These are phyloP conservation scores for Massariosphaeria phaeospora DNA, from an alignment of 495 filamentous ascomycete species.

Conservation along the genomic window DNA sequence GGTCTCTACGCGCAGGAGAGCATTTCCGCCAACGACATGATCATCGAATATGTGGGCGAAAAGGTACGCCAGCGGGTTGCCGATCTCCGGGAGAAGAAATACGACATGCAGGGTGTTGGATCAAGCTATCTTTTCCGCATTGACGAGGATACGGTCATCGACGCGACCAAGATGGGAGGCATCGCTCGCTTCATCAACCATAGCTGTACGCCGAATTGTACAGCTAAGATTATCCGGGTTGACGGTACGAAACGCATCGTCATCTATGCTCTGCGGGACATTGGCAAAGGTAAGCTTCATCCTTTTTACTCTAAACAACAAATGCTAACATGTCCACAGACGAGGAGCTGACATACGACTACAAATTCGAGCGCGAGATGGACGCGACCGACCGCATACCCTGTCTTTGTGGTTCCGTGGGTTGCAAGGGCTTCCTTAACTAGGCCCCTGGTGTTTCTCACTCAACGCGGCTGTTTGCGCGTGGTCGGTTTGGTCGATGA, in stretches of 20 bases:
- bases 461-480: neutral
- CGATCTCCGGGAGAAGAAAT: constrained; percentile 84
- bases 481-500: neutral
- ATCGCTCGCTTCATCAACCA: constrained; percentile 99
- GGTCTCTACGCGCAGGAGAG: constrained; percentile 96
- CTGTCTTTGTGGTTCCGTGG: constrained; percentile 89
- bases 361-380: constrained; percentile 98
- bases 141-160: constrained; percentile 94
- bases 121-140: constrained; percentile 98
- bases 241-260: constrained; percentile 99
- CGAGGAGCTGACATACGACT: constrained; percentile 98
- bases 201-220: constrained; percentile 96
- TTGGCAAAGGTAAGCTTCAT: constrained; percentile 71
- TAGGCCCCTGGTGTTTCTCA: constrained; percentile 43
- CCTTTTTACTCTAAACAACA: neutral
- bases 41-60: constrained; percentile 99
- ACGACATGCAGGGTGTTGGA: constrained; percentile 93
- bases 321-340: constrained; percentile 58
- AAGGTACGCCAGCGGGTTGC: constrained; percentile 94
- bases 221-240: constrained; percentile 98
- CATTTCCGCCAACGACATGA: constrained; percentile 97
- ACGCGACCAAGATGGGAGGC: constrained; percentile 95
- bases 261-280: constrained; percentile 95
- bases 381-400: constrained; percentile 92
- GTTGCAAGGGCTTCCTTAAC: constrained; percentile 98